These are phyloP conservation scores for Botrytis cinerea DNA, from an alignment of 2,329 filamentous ascomycete species.

Conservation along the genomic window DNA sequence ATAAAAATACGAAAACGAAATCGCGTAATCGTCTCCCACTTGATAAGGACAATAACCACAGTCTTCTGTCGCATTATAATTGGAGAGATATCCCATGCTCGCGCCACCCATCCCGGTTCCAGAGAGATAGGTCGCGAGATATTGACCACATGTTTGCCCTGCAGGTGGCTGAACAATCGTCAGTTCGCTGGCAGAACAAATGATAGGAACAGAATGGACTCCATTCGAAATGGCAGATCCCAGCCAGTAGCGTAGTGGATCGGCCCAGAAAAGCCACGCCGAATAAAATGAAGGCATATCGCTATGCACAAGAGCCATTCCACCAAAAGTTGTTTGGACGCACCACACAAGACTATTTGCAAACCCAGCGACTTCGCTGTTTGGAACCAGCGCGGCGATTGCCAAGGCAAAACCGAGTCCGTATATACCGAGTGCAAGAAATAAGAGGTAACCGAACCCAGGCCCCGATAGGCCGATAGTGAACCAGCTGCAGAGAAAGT, in stretches of 20 bases:
- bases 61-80: neutral
- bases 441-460: neutral
- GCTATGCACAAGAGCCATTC: neutral
- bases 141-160: neutral
- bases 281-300: neutral
- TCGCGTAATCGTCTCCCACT: neutral
- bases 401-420: neutral
- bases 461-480: neutral
- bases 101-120: neutral
- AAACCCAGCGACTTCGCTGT: neutral
- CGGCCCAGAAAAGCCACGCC: neutral
- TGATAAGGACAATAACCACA: neutral
- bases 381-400: neutral
- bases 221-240: neutral
- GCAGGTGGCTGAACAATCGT: neutral
- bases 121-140: neutral
- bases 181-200: neutral
- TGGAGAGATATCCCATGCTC: neutral
- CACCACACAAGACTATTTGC: conserved; percentile 1
- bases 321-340: neutral
- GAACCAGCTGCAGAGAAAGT: conserved; percentile 3
- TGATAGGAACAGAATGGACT: neutral
- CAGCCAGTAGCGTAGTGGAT: neutral
- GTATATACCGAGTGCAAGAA: neutral
- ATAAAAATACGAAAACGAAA: neutral